Percentiles rank a stretch among this genome's conserved stretches.
Conservation (phyloP, 192 early-diverging fungal genomes). For the Helicostylum pulchrum region DNA sequence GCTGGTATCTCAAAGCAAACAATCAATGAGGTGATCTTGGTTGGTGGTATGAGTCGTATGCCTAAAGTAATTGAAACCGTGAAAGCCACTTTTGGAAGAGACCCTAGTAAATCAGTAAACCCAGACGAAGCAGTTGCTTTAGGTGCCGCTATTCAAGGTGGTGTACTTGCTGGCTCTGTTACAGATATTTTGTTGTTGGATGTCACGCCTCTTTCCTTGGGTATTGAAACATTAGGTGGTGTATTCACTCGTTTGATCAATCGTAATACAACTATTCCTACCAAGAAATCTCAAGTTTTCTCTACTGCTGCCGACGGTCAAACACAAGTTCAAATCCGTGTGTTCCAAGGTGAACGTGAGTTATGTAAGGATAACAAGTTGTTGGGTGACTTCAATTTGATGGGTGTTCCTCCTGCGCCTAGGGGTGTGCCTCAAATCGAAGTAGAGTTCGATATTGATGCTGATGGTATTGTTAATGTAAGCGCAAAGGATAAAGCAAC, state of each 20-base stretch:
- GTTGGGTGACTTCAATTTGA: slow-evolving; percentile 94
- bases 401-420: slow-evolving; percentile 89
- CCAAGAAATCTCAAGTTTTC: slow-evolving; percentile 96
- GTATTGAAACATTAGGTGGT: slow-evolving; percentile 95
- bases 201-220: slow-evolving; percentile 93
- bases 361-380: slow-evolving; percentile 93
- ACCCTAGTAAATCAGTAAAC: slow-evolving; percentile 91
- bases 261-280: slow-evolving; percentile 96
- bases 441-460: slow-evolving; percentile 98
- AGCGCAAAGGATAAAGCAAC: slow-evolving; percentile 94
- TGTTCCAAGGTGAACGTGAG: slow-evolving; percentile 97
- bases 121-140: slow-evolving; percentile 97
- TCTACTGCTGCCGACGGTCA: slow-evolving; percentile 97
- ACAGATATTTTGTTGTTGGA: slow-evolving; percentile 92
- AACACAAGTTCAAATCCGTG: slow-evolving; percentile 91
- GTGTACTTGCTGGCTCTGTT: slow-evolving; percentile 88
- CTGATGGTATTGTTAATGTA: slow-evolving; percentile 97
- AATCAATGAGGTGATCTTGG: slow-evolving; percentile 92
- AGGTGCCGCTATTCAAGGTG: slow-evolving; percentile 94
- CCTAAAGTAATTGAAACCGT: slow-evolving; percentile 91
- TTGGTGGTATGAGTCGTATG: slow-evolving; percentile 96
- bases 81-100: slow-evolving; percentile 81
- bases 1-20: slow-evolving; percentile 70
- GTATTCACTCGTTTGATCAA: slow-evolving; percentile 93
- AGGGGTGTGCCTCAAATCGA: slow-evolving; percentile 94